Evolutionary conservation across 2,329 filamentous ascomycete species (phyloP).

Genomic region (Ceratocystiopsis sp.): DNA sequence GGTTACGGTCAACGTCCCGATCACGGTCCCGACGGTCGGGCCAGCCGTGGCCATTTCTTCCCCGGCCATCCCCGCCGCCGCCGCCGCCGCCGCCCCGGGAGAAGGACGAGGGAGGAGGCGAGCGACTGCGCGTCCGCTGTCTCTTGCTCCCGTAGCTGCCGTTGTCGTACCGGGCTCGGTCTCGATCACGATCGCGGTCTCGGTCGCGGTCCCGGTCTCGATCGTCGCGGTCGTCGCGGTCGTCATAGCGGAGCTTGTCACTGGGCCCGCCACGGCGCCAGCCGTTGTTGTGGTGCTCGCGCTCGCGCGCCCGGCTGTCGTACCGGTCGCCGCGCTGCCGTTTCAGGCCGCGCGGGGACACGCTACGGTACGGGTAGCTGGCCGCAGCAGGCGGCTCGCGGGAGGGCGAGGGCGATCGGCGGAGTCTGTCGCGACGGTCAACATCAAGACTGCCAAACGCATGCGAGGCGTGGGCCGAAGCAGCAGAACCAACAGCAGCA

Average conservation of each 20-base stretch:
- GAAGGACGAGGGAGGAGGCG: constrained; percentile 17
- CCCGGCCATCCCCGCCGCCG: constrained; percentile 17
- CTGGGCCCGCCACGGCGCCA: constrained; percentile 20
- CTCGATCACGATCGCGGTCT: constrained; percentile 6
- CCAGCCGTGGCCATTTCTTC: constrained; percentile 12
- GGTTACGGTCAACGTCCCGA: constrained; percentile 15
- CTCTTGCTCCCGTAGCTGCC: constrained; percentile 40
- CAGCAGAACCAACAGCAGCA: constrained; percentile 17
- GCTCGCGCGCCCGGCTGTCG: not conserved
- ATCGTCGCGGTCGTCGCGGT: not conserved
- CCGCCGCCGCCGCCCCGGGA: constrained; percentile 17
- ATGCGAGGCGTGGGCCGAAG: constrained; percentile 21
- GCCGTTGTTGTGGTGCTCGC: constrained; percentile 18
- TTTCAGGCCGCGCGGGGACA: constrained; percentile 51
- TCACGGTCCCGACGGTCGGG: constrained; percentile 14
- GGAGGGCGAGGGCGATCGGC: constrained; percentile 34
- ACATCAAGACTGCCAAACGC: constrained; percentile 58
- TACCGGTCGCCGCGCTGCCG: constrained; percentile 47
- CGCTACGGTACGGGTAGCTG: constrained; percentile 28
- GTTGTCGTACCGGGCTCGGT: constrained; percentile 20
- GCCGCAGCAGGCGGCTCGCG: constrained; percentile 19
- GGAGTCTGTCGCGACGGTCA: constrained; percentile 82
- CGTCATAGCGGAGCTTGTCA: not conserved
- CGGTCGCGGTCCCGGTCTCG: not conserved
- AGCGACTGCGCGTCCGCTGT: constrained; percentile 36